phyloP scores from a whole-genome alignment of 169 alveolate species.

The Plasmodium malariae region DNA sequence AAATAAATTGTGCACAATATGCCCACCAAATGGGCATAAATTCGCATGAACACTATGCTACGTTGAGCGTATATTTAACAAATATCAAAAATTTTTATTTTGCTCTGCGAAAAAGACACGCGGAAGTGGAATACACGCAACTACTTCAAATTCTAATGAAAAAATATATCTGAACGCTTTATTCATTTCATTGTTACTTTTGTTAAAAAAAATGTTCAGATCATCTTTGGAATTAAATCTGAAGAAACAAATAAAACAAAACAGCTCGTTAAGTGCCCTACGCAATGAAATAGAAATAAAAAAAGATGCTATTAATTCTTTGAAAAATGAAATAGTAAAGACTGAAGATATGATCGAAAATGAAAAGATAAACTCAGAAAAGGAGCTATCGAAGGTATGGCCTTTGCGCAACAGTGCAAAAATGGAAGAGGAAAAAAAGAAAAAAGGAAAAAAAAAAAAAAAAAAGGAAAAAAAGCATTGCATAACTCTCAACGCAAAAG shows the following conservation, averaged over 20 bases:
- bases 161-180: too few species aligned
- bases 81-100: too few species aligned
- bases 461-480: too few species aligned
- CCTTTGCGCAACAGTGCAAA: not conserved
- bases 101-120: too few species aligned
- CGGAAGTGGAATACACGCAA: too few species aligned
- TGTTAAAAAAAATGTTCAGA: too few species aligned
- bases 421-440: not conserved
- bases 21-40: too few species aligned
- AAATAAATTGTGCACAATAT: too few species aligned
- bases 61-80: too few species aligned
- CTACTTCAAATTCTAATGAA: too few species aligned
- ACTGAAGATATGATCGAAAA: conserved; percentile 47
- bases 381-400: conserved; percentile 49
- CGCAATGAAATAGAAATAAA: conserved; percentile 28
- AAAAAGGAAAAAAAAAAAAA: not conserved
- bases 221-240: conserved; percentile 54
- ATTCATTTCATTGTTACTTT: too few species aligned
- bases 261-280: conserved; percentile 6
- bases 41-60: too few species aligned
- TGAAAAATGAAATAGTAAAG: conserved; percentile 22
- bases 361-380: conserved; percentile 42
- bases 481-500: not conserved
- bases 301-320: conserved; percentile 33
- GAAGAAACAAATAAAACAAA: conserved; percentile 48